Percentiles rank a stretch among this genome's conserved stretches.
phyloP scores from a whole-genome alignment of 2,329 filamentous ascomycete species.

The Corynespora cassiicola region DNA sequence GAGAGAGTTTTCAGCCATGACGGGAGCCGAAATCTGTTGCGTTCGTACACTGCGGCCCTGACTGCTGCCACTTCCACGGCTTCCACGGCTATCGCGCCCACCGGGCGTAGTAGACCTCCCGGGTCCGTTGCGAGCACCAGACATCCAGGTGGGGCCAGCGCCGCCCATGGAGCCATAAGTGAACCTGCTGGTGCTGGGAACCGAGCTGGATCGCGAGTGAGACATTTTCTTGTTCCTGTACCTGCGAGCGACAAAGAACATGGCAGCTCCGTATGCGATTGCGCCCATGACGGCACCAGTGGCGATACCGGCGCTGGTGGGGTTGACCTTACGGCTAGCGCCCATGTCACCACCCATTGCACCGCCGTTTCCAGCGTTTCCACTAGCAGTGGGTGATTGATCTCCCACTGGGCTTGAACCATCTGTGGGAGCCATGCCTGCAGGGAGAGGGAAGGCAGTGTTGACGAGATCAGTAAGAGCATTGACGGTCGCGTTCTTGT shows the following conservation, averaged over 20 bases:
- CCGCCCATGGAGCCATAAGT: slow-evolving; percentile 41
- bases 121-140: slow-evolving; percentile 48
- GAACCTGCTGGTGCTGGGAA: slow-evolving; percentile 71
- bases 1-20: slow-evolving; percentile 92
- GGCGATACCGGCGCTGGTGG: slow-evolving; percentile 72
- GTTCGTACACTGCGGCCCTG: slow-evolving; percentile 69
- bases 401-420: slow-evolving; percentile 49
- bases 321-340: slow-evolving; percentile 64
- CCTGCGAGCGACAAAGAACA: slow-evolving; percentile 90
- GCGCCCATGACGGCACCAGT: slow-evolving; percentile 79
- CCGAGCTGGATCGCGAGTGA: slow-evolving; percentile 78
- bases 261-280: slow-evolving; percentile 87
- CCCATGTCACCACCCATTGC: slow-evolving; percentile 58
- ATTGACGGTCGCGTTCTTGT: slow-evolving; percentile 68
- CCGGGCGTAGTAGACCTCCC: slow-evolving; percentile 41
- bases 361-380: slow-evolving; percentile 53
- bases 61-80: slow-evolving; percentile 62
- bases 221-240: slow-evolving; percentile 86
- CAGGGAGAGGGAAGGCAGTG: slow-evolving; percentile 74
- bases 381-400: slow-evolving; percentile 39
- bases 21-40: slow-evolving; percentile 83
- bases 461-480: slow-evolving; percentile 84
- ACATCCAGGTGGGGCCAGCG: slow-evolving; percentile 56
- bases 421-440: slow-evolving; percentile 52
- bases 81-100: slow-evolving; percentile 51